Base-by-base conservation (phyloP, 2,329 filamentous ascomycete genomes). In the Botrytis fabae region DNA sequence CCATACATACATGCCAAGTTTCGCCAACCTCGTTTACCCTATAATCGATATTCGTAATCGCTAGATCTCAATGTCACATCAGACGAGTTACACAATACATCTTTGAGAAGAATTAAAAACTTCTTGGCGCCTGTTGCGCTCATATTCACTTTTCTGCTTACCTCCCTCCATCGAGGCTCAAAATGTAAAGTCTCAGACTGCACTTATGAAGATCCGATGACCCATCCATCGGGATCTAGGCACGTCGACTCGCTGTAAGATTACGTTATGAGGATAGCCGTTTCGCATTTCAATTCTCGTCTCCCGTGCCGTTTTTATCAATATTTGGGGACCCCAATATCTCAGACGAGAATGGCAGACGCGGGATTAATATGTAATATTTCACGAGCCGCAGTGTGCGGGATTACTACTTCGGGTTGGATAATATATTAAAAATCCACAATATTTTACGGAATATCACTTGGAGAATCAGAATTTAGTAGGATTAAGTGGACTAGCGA, bases 131-230 rank as follows among this genome's bases (percentile, higher is more conserved):
- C 35, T 62, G 25, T 62, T n/a, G 60, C 60, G 60, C 60, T 38
- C 35, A n/a, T 57, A 28, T 28, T 57, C 51, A 18, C 6, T 28
- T 57, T 57, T 28, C 35, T 10, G 22, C 60, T 42, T n/a, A 9
- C 60, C 25, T 62, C 22, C 35, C 38, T 62, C 3, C 57, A 38
- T 61, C 59, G 60, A 62, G 60, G 60, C 60, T 62, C 48, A 54
- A 51, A 54, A n/a, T n/a, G 12, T n/a, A 10, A 62, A 61, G 32
- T 38, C 10, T 57, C 51, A 38, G 38, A 38, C 20, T 25, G 5
- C 32, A 38, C 35, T 25, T 25, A 1, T 35, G 2, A n/a, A 35
- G 59, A 61, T 12, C 59, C 59, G 35, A 61, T 61, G 35, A 61
- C 35, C 59, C 35, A 61, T 61, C 59, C 59, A 35, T 38, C 51